Evolutionary conservation across 345 rosid genomes (phyloP).

Genomic region (Aquilaria malaccensis): DNA sequence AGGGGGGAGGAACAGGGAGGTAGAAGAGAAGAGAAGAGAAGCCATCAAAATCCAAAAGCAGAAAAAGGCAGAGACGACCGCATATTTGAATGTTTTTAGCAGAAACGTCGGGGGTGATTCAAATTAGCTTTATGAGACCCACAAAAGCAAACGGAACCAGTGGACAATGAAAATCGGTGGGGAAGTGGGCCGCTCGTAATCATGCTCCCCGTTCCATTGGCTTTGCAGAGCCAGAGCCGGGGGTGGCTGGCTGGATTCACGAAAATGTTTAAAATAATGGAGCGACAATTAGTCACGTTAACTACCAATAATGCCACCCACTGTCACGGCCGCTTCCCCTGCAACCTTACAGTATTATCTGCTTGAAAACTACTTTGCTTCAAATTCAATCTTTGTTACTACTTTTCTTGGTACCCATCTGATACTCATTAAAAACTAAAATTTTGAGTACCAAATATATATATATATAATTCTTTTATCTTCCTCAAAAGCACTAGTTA

Average conservation of each 20-base stretch:
- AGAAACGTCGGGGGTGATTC: slow-evolving; percentile 5
- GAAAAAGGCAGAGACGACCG: neutral
- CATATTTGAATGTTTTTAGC: neutral
- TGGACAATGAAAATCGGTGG: slow-evolving; percentile 14
- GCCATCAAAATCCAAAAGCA: neutral
- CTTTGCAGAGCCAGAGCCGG: neutral
- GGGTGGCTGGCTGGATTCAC: slow-evolving; percentile 2
- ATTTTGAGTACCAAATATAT: too few species aligned
- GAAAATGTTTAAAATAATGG: slow-evolving; percentile 6
- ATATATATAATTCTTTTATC: too few species aligned
- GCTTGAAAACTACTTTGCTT: neutral
- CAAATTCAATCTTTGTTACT: too few species aligned
- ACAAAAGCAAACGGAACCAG: slow-evolving; percentile 3
- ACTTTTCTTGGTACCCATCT: too few species aligned
- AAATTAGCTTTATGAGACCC: slow-evolving; percentile 2
- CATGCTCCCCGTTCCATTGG: slow-evolving; percentile 9
- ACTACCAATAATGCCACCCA: slow-evolving; percentile 27
- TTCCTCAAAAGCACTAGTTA: too few species aligned
- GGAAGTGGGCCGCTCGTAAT: slow-evolving; percentile 10
- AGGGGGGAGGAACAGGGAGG: slow-evolving; percentile 14
- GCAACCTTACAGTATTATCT: neutral
- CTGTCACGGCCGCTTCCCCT: neutral
- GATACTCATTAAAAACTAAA: too few species aligned
- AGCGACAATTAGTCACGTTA: slow-evolving; percentile 11
- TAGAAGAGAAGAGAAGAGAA: slow-evolving; percentile 15